phyloP scores from a whole-genome alignment of 2,329 filamentous ascomycete species.

The Sordariomycetes sp. region DNA sequence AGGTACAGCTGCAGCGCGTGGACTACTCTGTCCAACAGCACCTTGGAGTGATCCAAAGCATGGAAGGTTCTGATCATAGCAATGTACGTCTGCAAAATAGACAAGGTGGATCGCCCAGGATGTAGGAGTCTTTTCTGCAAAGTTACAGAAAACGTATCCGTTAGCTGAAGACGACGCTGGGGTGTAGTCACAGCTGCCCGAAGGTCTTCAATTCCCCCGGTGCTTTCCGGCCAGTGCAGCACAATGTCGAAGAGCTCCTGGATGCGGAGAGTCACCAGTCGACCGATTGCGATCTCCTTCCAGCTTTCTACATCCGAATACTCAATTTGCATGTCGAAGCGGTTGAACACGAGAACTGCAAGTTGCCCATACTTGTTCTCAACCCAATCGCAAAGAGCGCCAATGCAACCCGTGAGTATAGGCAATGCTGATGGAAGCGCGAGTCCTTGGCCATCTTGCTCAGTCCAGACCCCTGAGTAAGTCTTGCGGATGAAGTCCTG shows the following conservation, averaged over 20 bases:
- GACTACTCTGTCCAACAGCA: slow-evolving; percentile 66
- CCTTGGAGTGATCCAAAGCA: slow-evolving; percentile 66
- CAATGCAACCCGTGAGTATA: slow-evolving; percentile 44
- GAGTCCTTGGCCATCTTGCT: slow-evolving; percentile 6
- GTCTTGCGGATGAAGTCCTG: slow-evolving; percentile 50
- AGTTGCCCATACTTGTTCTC: slow-evolving; percentile 57
- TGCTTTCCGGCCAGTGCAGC: slow-evolving; percentile 62
- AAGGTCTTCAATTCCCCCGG: slow-evolving; percentile 66
- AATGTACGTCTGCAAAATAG: slow-evolving; percentile 70
- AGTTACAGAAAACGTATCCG: slow-evolving; percentile 57
- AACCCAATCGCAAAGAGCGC: slow-evolving; percentile 56
- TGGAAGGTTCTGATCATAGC: slow-evolving; percentile 72
- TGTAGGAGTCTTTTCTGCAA: slow-evolving; percentile 61
- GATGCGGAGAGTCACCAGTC: slow-evolving; percentile 60
- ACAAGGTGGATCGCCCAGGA: slow-evolving; percentile 65
- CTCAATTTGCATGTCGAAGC: slow-evolving; percentile 33
- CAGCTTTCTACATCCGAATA: slow-evolving; percentile 55
- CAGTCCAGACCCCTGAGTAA: slow-evolving; percentile 54
- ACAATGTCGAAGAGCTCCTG: slow-evolving; percentile 73
- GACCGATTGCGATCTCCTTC: slow-evolving; percentile 60
- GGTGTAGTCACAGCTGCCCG: slow-evolving; percentile 60
- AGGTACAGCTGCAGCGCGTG: slow-evolving; percentile 67
- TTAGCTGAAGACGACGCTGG: slow-evolving; percentile 60
- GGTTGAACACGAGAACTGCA: slow-evolving; percentile 50
- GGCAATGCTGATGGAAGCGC: slow-evolving; percentile 7